Evolutionary conservation across 495 filamentous ascomycete species (phyloP).

Genomic region (Thozetella sp.): DNA sequence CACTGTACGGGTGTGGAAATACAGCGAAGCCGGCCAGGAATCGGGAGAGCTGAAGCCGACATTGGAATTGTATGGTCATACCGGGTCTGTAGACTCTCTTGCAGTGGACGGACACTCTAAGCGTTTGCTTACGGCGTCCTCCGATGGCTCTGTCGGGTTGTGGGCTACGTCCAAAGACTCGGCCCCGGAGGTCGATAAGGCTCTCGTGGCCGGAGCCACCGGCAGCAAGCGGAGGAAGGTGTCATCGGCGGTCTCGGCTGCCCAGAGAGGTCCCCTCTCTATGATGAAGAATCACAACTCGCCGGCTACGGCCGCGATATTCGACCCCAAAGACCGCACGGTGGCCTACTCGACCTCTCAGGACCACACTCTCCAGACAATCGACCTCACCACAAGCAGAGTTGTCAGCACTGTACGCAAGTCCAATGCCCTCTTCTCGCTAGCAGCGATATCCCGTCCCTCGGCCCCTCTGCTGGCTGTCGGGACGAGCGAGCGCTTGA

Average conservation of each 20-base stretch:
- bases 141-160: constrained; percentile 78
- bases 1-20: constrained; percentile 86
- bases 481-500: constrained; percentile 82
- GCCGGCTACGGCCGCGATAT: constrained; percentile 74
- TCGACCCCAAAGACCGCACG: constrained; percentile 80
- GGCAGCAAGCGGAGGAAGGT: constrained; percentile 80
- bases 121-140: constrained; percentile 79
- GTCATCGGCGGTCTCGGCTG: constrained; percentile 59
- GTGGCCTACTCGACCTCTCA: constrained; percentile 87
- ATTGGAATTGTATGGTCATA: constrained; percentile 88
- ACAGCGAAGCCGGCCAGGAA: constrained; percentile 63
- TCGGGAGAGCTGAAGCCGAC: constrained; percentile 70
- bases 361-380: constrained; percentile 87
- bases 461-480: constrained; percentile 73
- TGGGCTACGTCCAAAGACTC: constrained; percentile 80
- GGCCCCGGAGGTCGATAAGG: constrained; percentile 67
- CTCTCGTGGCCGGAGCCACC: constrained; percentile 62
- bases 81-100: constrained; percentile 69
- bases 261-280: constrained; percentile 79
- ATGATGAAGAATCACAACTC: constrained; percentile 71
- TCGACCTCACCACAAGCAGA: constrained; percentile 80
- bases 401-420: constrained; percentile 80
- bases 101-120: constrained; percentile 75
- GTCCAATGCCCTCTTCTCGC: constrained; percentile 75
- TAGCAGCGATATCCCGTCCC: constrained; percentile 64